These are phyloP conservation scores for Wallacemonas sp. DNA, from an alignment of 208 protist genomes.

Conservation along the genomic window DNA sequence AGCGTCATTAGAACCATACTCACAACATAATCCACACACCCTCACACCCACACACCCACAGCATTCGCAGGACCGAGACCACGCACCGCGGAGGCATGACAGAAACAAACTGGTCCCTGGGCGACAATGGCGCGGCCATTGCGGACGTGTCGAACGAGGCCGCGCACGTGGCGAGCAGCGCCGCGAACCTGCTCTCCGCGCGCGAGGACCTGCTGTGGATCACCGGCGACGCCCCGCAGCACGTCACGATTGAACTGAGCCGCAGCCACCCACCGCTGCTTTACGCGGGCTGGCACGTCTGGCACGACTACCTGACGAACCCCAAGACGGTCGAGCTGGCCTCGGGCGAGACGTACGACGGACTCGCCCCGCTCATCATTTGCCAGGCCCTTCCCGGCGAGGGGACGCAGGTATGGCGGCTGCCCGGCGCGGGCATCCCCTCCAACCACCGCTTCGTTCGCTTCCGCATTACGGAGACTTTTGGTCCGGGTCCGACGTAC, in stretches of 20 bases:
- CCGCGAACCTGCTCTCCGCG: conserved; percentile 67
- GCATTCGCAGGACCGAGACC: too few relatives aligned
- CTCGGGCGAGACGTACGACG: conserved; percentile 44
- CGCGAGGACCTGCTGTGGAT: conserved; percentile 81
- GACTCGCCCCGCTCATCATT: conserved; percentile 52
- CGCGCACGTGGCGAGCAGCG: conserved; percentile 50
- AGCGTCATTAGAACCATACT: too few relatives aligned
- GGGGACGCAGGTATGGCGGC: conserved; percentile 84
- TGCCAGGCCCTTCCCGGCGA: conserved; percentile 77
- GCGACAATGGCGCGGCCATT: conserved; percentile 53
- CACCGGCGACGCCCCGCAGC: conserved; percentile 74
- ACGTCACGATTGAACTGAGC: conserved; percentile 63
- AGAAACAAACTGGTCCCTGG: conserved; percentile 73
- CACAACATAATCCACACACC: too few relatives aligned
- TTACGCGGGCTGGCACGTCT: conserved; percentile 87
- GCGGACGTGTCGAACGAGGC: conserved; percentile 75
- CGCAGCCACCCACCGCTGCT: conserved; percentile 60
- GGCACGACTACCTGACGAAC: conserved; percentile 87
- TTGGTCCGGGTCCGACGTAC: conserved; percentile 78
- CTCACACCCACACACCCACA: too few relatives aligned
- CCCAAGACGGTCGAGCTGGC: conserved; percentile 77
- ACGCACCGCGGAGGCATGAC: too few relatives aligned
- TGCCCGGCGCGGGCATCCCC: conserved; percentile 63
- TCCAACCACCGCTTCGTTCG: conserved; percentile 61
- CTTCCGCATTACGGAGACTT: conserved; percentile 69